These are phyloP conservation scores for Fagopyrum tataricum DNA, from an alignment of 148 eudicot species.

Conservation along the genomic window DNA sequence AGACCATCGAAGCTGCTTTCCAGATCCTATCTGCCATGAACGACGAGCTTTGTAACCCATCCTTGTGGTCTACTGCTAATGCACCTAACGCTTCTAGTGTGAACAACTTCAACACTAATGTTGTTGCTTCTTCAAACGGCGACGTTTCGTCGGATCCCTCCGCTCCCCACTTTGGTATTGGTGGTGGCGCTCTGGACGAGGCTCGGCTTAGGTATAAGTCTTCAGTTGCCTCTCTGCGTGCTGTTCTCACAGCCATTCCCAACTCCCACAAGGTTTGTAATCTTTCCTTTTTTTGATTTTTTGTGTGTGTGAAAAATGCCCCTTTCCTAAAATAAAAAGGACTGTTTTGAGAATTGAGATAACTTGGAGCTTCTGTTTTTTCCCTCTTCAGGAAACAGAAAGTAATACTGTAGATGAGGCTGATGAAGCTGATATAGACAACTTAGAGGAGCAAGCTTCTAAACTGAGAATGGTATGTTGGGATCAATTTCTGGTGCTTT, in stretches of 20 bases:
- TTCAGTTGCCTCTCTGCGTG: conserved; percentile 60
- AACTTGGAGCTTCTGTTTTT: neutral
- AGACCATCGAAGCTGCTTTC: conserved; percentile 71
- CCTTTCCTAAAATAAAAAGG: neutral
- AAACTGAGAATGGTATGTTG: conserved; percentile 47
- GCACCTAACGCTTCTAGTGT: neutral
- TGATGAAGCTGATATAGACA: conserved; percentile 51
- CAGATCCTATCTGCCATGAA: conserved; percentile 84
- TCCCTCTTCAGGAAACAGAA: conserved; percentile 23
- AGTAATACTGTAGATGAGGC: conserved; percentile 30
- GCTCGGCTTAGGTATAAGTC: conserved; percentile 67
- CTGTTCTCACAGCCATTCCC: conserved; percentile 59
- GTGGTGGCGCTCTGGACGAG: conserved; percentile 82
- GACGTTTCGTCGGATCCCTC: conserved; percentile 43
- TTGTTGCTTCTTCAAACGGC: conserved; percentile 15
- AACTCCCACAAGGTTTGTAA: conserved; percentile 38
- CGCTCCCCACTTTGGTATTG: conserved; percentile 57
- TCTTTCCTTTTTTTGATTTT: neutral
- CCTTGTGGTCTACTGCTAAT: conserved; percentile 56
- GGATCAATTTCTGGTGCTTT: neutral
- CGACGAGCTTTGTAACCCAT: conserved; percentile 85
- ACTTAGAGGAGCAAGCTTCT: conserved; percentile 61
- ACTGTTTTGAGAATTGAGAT: neutral
- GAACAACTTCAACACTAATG: neutral
- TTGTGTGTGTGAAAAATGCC: neutral